Conservation (phyloP, 441 rosid genomes). For the Erodium trifolium region DNA sequence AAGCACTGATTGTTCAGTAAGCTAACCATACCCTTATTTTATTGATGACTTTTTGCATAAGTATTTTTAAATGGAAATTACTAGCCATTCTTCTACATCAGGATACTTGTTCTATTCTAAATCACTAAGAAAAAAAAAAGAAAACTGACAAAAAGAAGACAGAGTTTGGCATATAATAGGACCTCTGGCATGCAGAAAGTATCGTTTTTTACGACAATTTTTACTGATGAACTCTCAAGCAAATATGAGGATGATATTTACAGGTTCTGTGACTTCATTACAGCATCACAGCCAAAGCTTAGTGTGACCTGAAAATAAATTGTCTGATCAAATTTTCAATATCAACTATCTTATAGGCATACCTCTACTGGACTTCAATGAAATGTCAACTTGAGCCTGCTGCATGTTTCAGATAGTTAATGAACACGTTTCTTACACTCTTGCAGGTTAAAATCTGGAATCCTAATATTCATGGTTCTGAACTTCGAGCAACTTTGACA, state of each 20-base stretch:
- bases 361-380: neutral
- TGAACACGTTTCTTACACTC: conserved; percentile 9
- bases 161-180: neutral
- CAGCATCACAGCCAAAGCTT: neutral
- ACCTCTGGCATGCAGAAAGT: conserved; percentile 2
- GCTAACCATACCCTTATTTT: conserved; percentile 21
- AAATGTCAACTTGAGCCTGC: neutral
- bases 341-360: neutral
- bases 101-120: too few relatives aligned
- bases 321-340: neutral
- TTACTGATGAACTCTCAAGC: neutral
- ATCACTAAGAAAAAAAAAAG: too few relatives aligned
- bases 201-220: neutral
- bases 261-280: conserved; percentile 1
- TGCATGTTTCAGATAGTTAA: conserved; percentile 7
- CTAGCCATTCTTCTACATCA: too few relatives aligned
- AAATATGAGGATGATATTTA: conserved; percentile 5
- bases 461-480: conserved; percentile 95
- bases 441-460: conserved; percentile 97
- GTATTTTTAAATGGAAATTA: neutral
- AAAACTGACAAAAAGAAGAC: too few relatives aligned
- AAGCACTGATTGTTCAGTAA: conserved; percentile 83
- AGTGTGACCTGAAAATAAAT: neutral
- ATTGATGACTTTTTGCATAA: conserved; percentile 9
- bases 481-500: conserved; percentile 85